Evolutionary conservation across 2,329 filamentous ascomycete genomes (phyloP), one percentile per base, ranked within the genome.

Genomic region (Colletotrichum scovillei): DNA sequence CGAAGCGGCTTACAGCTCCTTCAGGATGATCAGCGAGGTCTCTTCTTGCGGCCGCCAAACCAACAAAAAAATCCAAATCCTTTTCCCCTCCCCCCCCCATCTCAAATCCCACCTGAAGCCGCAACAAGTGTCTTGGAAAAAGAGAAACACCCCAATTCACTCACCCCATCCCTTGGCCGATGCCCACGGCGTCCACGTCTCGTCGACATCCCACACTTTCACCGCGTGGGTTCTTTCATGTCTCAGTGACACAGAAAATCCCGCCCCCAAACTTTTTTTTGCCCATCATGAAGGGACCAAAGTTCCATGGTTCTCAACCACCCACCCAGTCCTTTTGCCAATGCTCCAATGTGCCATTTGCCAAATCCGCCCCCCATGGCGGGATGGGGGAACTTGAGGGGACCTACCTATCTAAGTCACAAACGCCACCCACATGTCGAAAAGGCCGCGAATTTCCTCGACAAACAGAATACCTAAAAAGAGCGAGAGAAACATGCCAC

Each of bases 371-470:
- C 24, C 65, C 65, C 38, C 58, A 58, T 72, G 49, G 28, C 24
- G 28, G 56, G 42, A 42, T 42, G 38, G 38, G 38, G 32, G 16
- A 19, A 42, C 38, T 42, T 19, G 42, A 49, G 42, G 38, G 42
- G 42, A 49, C 19, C 42, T 49, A 49, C 42, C 59, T 55, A 42
- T 57, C 32, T 69, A 30, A 53, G 63, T 68, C 69, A 28, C 57
- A 42, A 63, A 63, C 65, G 38, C 65, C 64, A 42, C 35, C 66
- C 65, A 63, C 63, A 71, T 62, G 69, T 69, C 38, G 65, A 35
- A 28, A 24, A 24, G 24, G 38, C 49, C 46, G 14, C 42, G 9
- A 24, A 52, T 30, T 42, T 19, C 30, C 55, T 55, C 22, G 19
- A 19, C 26, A 53, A 32, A 42, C 26, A 32, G 19, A 22, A 42